phyloP scores from a whole-genome alignment of 306 rosid genomes.

The Lathyrus oleraceus region DNA sequence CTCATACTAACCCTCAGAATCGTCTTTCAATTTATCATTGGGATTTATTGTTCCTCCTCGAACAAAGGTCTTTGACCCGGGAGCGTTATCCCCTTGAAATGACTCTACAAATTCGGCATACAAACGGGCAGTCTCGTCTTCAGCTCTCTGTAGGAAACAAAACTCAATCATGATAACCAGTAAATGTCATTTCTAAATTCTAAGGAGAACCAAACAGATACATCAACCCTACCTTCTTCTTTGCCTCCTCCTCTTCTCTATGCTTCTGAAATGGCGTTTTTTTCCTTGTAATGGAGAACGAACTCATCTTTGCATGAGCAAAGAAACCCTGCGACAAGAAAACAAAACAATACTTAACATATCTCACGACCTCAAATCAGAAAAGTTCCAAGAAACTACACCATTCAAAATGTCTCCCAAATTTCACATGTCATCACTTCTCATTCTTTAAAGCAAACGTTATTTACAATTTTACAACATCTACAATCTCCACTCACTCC shows the following conservation, averaged over 20 bases:
- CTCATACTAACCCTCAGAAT: constrained; percentile 68
- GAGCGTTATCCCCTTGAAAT: constrained; percentile 86
- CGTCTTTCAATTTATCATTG: constrained; percentile 67
- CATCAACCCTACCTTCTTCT: constrained; percentile 71
- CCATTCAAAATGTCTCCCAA: background rate
- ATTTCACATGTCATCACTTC: constrained; percentile 6
- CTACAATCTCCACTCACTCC: background rate
- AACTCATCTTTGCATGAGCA: constrained; percentile 73
- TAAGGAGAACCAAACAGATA: constrained; percentile 12
- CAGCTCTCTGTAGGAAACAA: constrained; percentile 68
- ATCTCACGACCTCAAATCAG: constrained; percentile 22
- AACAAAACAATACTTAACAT: background rate
- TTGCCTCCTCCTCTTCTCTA: constrained; percentile 98
- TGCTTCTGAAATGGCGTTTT: constrained; percentile 98
- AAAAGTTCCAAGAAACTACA: background rate
- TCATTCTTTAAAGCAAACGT: constrained; percentile 10
- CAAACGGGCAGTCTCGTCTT: constrained; percentile 97
- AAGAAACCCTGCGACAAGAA: constrained; percentile 35
- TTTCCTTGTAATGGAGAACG: constrained; percentile 91
- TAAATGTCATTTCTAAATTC: constrained; percentile 16
- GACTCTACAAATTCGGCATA: constrained; percentile 97
- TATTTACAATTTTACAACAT: constrained; percentile 10
- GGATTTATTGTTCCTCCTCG: constrained; percentile 96
- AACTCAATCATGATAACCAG: constrained; percentile 25
- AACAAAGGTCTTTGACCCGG: constrained; percentile 93